Evolutionary conservation across 2,329 filamentous ascomycete genomes (phyloP).

Genomic region (Biscogniauxia mediterranea): DNA sequence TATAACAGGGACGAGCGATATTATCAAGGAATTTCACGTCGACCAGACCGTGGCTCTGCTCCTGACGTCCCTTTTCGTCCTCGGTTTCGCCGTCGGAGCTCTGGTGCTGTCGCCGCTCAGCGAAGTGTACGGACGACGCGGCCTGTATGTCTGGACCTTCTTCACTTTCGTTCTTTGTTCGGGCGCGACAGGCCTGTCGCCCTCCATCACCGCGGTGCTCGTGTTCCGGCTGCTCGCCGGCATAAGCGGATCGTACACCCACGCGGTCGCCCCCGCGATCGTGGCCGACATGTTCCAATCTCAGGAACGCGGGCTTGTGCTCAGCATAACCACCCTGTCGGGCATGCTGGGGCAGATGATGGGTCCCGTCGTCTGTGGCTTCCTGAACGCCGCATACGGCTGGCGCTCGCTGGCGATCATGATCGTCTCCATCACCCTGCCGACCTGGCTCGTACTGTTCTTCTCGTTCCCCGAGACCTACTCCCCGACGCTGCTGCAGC

Average conservation of each 20-base stretch:
- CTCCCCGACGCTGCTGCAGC: conserved; percentile 27
- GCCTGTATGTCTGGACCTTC: conserved; percentile 11
- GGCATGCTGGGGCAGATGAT: conserved; percentile 23
- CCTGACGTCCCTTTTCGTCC: conserved; percentile 28
- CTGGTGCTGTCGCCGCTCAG: conserved; percentile 32
- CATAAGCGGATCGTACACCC: conserved; percentile 11
- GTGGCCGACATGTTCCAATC: conserved; percentile 12
- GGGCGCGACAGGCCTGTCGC: conserved; percentile 6
- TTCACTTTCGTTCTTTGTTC: conserved; percentile 5
- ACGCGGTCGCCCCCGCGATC: conserved; percentile 9
- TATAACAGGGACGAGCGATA: conserved; percentile 34
- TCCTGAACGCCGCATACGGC: conserved; percentile 16
- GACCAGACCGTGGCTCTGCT: conserved; percentile 40
- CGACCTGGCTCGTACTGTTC: conserved; percentile 9
- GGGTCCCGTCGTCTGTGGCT: conserved; percentile 20
- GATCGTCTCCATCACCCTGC: conserved; percentile 13
- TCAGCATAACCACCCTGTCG: conserved; percentile 14
- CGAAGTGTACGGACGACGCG: conserved; percentile 32
- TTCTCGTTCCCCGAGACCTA: conserved; percentile 31
- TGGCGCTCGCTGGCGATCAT: conserved; percentile 20
- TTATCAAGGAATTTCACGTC: conserved; percentile 38
- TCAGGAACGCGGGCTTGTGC: conserved; percentile 11
- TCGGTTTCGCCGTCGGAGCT: conserved; percentile 31
- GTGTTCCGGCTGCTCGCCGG: conserved; percentile 9
- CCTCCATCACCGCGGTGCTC: conserved; percentile 7